Percentiles rank a stretch among this genome's conserved stretches.
Conservation (phyloP, 257 asterid species). For the Lavandula angustifolia region DNA sequence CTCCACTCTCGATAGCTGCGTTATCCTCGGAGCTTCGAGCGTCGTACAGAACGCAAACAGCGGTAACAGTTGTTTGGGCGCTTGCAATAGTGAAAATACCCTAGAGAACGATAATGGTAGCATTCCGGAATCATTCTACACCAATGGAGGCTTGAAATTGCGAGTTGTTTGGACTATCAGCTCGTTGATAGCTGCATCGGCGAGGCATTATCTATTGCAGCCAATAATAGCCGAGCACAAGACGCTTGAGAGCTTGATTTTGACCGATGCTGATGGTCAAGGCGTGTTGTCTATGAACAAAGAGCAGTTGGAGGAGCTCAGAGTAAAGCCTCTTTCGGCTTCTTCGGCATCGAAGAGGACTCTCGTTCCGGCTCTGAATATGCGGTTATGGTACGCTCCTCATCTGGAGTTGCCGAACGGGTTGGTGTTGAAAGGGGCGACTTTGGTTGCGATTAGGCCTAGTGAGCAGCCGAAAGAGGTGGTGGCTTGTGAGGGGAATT, state of each 20-base stretch:
- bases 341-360: conserved; percentile 72
- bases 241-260: conserved; percentile 57
- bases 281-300: conserved; percentile 70
- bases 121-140: conserved; percentile 70
- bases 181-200: conserved; percentile 77
- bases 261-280: conserved; percentile 70
- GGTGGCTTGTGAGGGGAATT: conserved; percentile 49
- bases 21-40: conserved; percentile 75
- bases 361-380: conserved; percentile 63
- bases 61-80: conserved; percentile 17
- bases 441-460: conserved; percentile 76
- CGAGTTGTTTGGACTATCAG: conserved; percentile 82
- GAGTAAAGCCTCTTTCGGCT: conserved; percentile 73
- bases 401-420: conserved; percentile 66
- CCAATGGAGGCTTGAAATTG: conserved; percentile 68
- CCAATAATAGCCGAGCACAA: conserved; percentile 69
- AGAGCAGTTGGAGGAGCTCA: conserved; percentile 69
- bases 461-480: conserved; percentile 63
- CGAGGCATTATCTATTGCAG: conserved; percentile 72
- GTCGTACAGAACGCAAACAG: conserved; percentile 32
- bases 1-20: conserved; percentile 70
- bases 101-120: conserved; percentile 58
- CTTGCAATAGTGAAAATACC: conserved; percentile 22
- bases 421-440: conserved; percentile 65
- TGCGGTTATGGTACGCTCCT: conserved; percentile 71